Percentiles rank a stretch among this genome's conserved stretches.
Evolutionary conservation across 2,329 filamentous ascomycete species (phyloP).

Genomic region (Colletotrichum noveboracense): DNA sequence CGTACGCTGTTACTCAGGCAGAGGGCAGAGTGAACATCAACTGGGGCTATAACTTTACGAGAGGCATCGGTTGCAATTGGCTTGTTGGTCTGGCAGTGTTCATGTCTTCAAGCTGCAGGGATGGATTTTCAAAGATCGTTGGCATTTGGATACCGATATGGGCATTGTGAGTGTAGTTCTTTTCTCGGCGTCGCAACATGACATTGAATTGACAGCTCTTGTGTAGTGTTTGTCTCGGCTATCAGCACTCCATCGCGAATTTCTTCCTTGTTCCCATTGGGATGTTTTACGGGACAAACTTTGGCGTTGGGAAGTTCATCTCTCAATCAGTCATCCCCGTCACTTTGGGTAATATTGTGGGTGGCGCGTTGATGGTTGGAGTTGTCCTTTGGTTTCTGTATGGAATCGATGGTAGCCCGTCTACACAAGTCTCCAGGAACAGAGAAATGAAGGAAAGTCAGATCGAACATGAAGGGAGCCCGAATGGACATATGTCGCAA

Average conservation of each 20-base stretch:
- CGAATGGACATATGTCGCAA: neutral
- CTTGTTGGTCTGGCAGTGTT: neutral
- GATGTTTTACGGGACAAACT: neutral
- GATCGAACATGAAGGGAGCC: neutral
- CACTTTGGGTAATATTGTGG: neutral
- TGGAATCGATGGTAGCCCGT: neutral
- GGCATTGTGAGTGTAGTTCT: neutral
- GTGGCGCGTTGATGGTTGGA: neutral
- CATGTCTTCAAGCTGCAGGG: neutral
- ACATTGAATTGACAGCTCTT: neutral
- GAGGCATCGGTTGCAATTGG: conserved; percentile 3
- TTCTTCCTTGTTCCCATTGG: neutral
- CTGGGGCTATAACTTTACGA: neutral
- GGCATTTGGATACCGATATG: conserved; percentile 8
- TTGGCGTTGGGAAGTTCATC: neutral
- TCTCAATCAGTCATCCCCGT: neutral
- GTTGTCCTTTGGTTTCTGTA: neutral
- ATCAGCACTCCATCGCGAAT: neutral
- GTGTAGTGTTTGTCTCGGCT: neutral
- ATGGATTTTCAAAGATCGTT: neutral
- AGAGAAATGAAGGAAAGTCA: neutral
- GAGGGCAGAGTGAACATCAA: neutral
- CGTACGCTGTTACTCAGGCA: neutral
- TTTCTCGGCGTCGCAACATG: neutral
- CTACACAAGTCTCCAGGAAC: neutral